Conservation (phyloP, 1,139 yeast genomes). For the Scheffersomyces titani region DNA sequence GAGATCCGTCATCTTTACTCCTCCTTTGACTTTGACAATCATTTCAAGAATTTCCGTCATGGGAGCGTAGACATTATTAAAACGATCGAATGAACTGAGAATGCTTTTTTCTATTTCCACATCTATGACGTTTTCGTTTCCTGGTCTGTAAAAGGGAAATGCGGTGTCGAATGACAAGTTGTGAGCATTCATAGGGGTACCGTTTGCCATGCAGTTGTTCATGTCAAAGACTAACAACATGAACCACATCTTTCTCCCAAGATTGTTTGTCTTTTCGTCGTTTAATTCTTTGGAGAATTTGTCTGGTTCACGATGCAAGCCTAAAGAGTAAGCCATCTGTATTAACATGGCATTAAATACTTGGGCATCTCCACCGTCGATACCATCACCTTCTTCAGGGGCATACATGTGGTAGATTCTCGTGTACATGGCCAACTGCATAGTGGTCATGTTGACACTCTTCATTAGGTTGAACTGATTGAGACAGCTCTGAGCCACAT, state of each 20-base stretch:
- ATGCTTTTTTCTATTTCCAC: conserved; percentile 23
- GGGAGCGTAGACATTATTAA: conserved; percentile 18
- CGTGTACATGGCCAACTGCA: conserved; percentile 48
- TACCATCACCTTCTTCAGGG: conserved; percentile 56
- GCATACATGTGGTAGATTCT: conserved; percentile 44
- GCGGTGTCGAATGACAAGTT: conserved; percentile 32
- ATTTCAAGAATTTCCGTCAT: conserved; percentile 17
- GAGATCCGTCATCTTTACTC: conserved; percentile 19
- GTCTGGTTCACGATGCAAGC: conserved; percentile 49
- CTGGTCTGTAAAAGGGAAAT: conserved; percentile 30
- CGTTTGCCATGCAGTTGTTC: conserved; percentile 35
- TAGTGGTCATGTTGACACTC: conserved; percentile 49
- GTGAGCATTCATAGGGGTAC: conserved; percentile 35
- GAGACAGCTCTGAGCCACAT: conserved; percentile 38
- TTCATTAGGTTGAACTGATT: conserved; percentile 38
- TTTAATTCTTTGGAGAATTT: conserved; percentile 18
- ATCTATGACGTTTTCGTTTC: conserved; percentile 31
- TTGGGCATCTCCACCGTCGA: conserved; percentile 47
- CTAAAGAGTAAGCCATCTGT: conserved; percentile 47
- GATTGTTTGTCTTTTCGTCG: conserved; percentile 28
- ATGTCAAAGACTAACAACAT: conserved; percentile 36
- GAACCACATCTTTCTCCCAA: conserved; percentile 40
- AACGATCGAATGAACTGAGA: conserved; percentile 14
- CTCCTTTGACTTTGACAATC: conserved; percentile 21
- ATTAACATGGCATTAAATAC: conserved; percentile 39